Evolutionary conservation across 164 flowering plant species (phyloP).

Genomic region (Vitis riparia): DNA sequence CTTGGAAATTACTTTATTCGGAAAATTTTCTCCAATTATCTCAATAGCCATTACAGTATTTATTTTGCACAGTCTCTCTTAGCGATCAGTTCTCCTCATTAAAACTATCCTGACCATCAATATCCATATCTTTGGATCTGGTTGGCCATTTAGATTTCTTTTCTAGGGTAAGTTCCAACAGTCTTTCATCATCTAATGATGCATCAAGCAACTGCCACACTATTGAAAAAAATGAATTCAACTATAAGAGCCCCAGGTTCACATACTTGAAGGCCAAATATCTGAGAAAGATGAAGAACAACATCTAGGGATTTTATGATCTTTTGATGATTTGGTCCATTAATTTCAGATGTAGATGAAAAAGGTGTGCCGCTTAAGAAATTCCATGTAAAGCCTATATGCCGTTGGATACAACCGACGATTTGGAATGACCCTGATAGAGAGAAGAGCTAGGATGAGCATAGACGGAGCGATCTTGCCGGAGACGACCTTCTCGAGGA

Average conservation of each 20-base stretch:
- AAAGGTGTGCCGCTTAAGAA: slow-evolving; percentile 62
- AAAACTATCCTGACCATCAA: slow-evolving; percentile 51
- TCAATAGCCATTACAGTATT: slow-evolving; percentile 75
- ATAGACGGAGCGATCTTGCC: slow-evolving; percentile 46
- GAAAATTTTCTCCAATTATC: slow-evolving; percentile 66
- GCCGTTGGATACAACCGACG: slow-evolving; percentile 61
- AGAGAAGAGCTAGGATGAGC: slow-evolving; percentile 60
- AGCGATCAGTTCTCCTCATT: slow-evolving; percentile 45
- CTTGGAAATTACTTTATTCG: slow-evolving; percentile 68
- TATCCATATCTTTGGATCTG: slow-evolving; percentile 66
- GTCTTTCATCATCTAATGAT: slow-evolving; percentile 84
- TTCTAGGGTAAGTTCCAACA: slow-evolving; percentile 61
- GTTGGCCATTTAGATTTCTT: slow-evolving; percentile 60
- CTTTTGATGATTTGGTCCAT: slow-evolving; percentile 41
- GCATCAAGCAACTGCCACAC: slow-evolving; percentile 92
- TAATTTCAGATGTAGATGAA: slow-evolving; percentile 40
- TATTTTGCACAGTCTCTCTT: slow-evolving; percentile 43
- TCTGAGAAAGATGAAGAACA: slow-evolving; percentile 66
- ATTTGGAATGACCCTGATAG: slow-evolving; percentile 64
- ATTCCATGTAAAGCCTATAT: slow-evolving; percentile 74
- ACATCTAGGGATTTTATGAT: slow-evolving; percentile 63
- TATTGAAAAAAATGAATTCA: slow-evolving; percentile 58
- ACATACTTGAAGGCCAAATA: slow-evolving; percentile 52
- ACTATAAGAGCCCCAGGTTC: slow-evolving; percentile 70
- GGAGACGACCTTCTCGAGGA: slow-evolving; percentile 52